phyloP scores from a whole-genome alignment of 1,284 basidiomycete genomes.

The Ustilago loliicola region DNA sequence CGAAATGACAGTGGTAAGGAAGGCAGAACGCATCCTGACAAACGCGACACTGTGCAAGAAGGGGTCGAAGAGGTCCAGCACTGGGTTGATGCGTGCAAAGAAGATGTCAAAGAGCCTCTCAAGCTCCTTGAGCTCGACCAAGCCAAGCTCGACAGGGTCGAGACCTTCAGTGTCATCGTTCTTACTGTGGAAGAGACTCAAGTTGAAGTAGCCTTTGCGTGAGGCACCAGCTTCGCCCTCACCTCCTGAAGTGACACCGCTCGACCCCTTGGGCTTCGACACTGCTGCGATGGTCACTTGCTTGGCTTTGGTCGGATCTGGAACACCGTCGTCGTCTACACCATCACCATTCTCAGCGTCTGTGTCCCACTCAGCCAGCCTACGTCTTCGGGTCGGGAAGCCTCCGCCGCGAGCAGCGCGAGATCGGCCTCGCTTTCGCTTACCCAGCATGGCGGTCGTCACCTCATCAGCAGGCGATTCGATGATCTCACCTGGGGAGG shows the following conservation, averaged over 20 bases:
- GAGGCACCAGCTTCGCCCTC: slow-evolving; percentile 58
- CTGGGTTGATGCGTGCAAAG: slow-evolving; percentile 63
- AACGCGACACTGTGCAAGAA: slow-evolving; percentile 61
- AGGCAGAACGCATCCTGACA: slow-evolving; percentile 58
- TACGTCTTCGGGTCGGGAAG: slow-evolving; percentile 31
- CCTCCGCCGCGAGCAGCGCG: slow-evolving; percentile 40
- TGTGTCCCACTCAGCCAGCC: slow-evolving; percentile 49
- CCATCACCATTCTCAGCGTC: slow-evolving; percentile 50
- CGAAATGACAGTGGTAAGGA: slow-evolving; percentile 61
- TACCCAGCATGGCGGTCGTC: slow-evolving; percentile 45
- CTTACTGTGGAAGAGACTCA: slow-evolving; percentile 61
- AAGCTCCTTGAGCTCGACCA: slow-evolving; percentile 57
- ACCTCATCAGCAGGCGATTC: slow-evolving; percentile 51
- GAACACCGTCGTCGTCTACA: slow-evolving; percentile 22
- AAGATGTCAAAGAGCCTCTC: slow-evolving; percentile 63
- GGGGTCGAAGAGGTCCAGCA: slow-evolving; percentile 60
- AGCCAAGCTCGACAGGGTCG: slow-evolving; percentile 55
- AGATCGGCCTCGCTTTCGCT: slow-evolving; percentile 51
- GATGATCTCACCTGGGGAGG: slow-evolving; percentile 45
- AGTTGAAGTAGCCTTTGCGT: slow-evolving; percentile 60
- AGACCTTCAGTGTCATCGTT: slow-evolving; percentile 56
- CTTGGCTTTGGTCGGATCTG: slow-evolving; percentile 42
- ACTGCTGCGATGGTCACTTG: slow-evolving; percentile 41
- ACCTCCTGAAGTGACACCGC: slow-evolving; percentile 39
- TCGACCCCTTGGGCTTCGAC: slow-evolving; percentile 26